Evolutionary conservation across 805 yeast genomes (phyloP).

Genomic region (Brettanomyces naardenensis): DNA sequence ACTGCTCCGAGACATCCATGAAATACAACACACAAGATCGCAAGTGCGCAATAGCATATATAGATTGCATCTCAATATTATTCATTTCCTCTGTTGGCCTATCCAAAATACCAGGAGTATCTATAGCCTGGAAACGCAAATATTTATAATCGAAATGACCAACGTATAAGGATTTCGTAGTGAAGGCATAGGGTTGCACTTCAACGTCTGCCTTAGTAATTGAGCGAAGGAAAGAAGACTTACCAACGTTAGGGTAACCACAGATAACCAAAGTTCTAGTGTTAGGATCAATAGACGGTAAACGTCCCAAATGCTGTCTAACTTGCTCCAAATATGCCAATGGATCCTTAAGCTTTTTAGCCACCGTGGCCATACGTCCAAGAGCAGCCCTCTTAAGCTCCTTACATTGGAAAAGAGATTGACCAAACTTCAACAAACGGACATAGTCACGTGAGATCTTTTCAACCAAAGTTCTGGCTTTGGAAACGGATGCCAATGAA

Average conservation of each 20-base stretch:
- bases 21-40: constrained; percentile 94
- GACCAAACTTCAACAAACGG: constrained; percentile 92
- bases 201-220: constrained; percentile 98
- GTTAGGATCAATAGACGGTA: constrained; percentile 97
- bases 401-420: constrained; percentile 96
- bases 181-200: constrained; percentile 98
- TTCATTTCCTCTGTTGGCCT: constrained; percentile 99
- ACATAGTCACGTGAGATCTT: constrained; percentile 95
- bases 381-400: constrained; percentile 97
- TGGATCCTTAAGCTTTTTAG: constrained; percentile 92
- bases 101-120: constrained; percentile 97
- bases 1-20: constrained; percentile 98
- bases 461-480: constrained; percentile 90
- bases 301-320: constrained; percentile 97
- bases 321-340: constrained; percentile 92
- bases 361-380: constrained; percentile 99
- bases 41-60: constrained; percentile 96
- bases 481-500: constrained; percentile 87
- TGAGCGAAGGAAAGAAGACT: constrained; percentile 86
- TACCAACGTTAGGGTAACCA: constrained; percentile 99
- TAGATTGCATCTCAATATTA: constrained; percentile 98
- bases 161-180: constrained; percentile 93
- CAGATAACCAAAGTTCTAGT: constrained; percentile 95
- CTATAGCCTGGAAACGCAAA: constrained; percentile 96
- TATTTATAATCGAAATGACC: constrained; percentile 99